Evolutionary conservation across 2,329 filamentous ascomycete genomes (phyloP).

Genomic region (Colletotrichum cordylinicola): DNA sequence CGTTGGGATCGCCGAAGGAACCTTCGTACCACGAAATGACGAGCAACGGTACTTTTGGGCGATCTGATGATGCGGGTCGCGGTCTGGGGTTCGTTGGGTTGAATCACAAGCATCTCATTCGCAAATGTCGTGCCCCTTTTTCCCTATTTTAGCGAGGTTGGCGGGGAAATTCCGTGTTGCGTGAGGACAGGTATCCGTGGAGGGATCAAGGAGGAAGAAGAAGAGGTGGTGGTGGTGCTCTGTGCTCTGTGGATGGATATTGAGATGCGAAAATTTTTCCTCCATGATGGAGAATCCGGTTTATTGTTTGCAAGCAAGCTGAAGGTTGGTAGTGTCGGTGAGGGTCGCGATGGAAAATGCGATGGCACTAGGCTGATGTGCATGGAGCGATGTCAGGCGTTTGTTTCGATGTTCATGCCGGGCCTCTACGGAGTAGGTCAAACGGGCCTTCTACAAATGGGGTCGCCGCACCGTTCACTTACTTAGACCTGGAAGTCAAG

Average conservation of each 20-base stretch:
- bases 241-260: neutral
- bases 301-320: neutral
- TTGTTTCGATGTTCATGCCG: conserved; percentile 3
- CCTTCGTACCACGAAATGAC: neutral
- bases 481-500: neutral
- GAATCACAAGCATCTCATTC: neutral
- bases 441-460: conserved; percentile 18
- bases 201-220: neutral
- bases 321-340: neutral
- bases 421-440: neutral
- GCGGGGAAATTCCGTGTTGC: neutral
- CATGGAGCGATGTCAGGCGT: neutral
- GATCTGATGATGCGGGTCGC: neutral
- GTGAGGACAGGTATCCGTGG: neutral
- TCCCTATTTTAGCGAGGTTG: neutral
- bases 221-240: neutral
- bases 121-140: neutral
- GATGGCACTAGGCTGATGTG: neutral
- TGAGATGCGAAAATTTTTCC: neutral
- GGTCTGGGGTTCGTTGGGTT: neutral
- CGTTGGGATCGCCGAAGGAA: neutral
- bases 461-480: conserved; percentile 7
- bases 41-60: neutral
- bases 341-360: neutral
- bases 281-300: neutral